Percentiles rank a stretch among this genome's conserved stretches.
Evolutionary conservation across 2,329 filamentous ascomycete genomes (phyloP).

Genomic region (Paecilomyces formosus): DNA sequence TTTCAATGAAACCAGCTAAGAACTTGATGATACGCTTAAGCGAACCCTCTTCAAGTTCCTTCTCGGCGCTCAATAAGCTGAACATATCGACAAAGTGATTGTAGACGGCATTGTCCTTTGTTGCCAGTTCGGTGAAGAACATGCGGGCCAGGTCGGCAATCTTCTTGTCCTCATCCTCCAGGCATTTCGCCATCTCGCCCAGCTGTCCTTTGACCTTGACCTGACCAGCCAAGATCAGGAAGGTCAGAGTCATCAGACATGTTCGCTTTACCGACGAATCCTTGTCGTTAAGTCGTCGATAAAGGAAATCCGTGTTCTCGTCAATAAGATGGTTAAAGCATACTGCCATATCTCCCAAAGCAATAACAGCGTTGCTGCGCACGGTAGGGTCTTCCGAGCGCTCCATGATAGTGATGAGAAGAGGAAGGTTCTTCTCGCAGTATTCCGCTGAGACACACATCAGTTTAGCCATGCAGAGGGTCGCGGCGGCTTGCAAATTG

Average conservation of each 20-base stretch:
- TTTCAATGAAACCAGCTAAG: conserved; percentile 91
- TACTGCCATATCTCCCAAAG: conserved; percentile 96
- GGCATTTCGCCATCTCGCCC: conserved; percentile 97
- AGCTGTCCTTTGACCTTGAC: conserved; percentile 99
- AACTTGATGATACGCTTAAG: conserved; percentile 86
- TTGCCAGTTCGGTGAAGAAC: conserved; percentile 97
- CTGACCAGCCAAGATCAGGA: conserved; percentile 91
- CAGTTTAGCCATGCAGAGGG: conserved; percentile 89
- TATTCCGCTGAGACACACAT: conserved; percentile 98
- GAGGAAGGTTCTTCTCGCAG: conserved; percentile 83
- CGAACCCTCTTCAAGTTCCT: conserved; percentile 71
- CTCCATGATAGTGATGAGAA: conserved; percentile 97
- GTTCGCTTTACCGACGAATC: conserved; percentile 92
- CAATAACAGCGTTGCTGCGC: conserved; percentile 92
- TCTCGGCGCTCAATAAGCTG: conserved; percentile 77
- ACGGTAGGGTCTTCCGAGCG: conserved; percentile 86
- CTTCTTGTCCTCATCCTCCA: conserved; percentile 90
- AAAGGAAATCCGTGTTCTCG: conserved; percentile 97
- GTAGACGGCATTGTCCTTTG: conserved; percentile 97
- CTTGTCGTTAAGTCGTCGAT: conserved; percentile 80
- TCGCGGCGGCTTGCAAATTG: conserved; percentile 85
- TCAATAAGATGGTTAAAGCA: conserved; percentile 99
- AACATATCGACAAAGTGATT: conserved; percentile 99
- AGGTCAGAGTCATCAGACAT: conserved; percentile 96
- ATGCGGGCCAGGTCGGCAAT: conserved; percentile 91